Evolutionary conservation across 2,329 filamentous ascomycete species (phyloP).

Genomic region (Ophiostoma sp.): DNA sequence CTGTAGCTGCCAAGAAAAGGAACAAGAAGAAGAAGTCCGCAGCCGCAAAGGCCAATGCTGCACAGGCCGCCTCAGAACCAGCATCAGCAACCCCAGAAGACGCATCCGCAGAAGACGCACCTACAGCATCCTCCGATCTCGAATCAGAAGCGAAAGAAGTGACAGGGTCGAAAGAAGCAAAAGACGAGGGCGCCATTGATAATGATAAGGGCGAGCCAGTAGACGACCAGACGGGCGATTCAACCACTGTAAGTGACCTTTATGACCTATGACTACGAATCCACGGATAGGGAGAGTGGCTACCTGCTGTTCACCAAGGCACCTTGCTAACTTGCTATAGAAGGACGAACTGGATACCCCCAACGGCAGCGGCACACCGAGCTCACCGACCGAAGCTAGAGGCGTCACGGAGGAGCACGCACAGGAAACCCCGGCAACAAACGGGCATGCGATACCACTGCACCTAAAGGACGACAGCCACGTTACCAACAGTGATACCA

Average conservation of each 20-base stretch:
- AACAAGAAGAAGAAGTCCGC: conserved; percentile 55
- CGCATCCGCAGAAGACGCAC: conserved; percentile 15
- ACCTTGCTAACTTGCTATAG: background rate
- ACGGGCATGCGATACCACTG: conserved; percentile 23
- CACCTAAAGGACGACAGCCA: conserved; percentile 12
- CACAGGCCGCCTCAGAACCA: conserved; percentile 17
- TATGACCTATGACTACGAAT: background rate
- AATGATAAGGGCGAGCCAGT: conserved; percentile 16
- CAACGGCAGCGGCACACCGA: conserved; percentile 14
- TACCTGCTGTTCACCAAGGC: background rate
- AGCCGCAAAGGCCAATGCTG: conserved; percentile 39
- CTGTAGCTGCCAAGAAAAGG: conserved; percentile 49
- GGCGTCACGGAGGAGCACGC: conserved; percentile 24
- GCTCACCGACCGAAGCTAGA: conserved; percentile 1
- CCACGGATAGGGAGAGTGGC: background rate
- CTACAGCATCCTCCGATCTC: conserved; percentile 19
- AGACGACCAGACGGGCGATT: conserved; percentile 6
- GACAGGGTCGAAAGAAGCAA: background rate
- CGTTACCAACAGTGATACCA: conserved; percentile 31
- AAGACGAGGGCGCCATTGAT: conserved; percentile 28
- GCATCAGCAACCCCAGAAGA: conserved; percentile 26
- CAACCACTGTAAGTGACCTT: background rate
- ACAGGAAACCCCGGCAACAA: conserved; percentile 26
- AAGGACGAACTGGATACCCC: background rate
- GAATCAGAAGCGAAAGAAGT: conserved; percentile 24